Conservation (phyloP, 192 early-diverging fungal species). For the Rhizophagus sp. region DNA sequence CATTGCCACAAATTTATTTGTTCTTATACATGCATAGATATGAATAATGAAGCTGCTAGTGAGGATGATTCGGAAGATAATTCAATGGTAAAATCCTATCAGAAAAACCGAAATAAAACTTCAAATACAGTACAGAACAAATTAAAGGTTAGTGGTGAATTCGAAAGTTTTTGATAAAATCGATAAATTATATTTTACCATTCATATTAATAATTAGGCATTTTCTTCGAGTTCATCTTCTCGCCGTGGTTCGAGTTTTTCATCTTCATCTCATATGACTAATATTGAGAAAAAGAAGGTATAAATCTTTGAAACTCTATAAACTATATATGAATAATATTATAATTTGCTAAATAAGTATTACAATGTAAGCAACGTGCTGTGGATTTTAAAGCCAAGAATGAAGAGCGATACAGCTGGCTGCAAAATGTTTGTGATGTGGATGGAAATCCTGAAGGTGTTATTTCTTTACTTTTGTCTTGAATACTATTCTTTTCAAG, state of each 20-base stretch:
- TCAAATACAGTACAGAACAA: background rate
- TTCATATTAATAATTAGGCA: background rate
- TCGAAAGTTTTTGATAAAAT: background rate
- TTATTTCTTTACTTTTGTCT: background rate
- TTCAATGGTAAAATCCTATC: background rate
- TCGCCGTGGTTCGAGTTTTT: background rate
- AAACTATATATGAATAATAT: background rate
- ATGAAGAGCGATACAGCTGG: conserved; percentile 90
- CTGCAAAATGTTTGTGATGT: conserved; percentile 81
- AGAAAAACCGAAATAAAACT: background rate
- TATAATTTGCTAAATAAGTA: background rate
- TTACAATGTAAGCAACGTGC: conserved; percentile 9
- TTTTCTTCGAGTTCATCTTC: conserved; percentile 13
- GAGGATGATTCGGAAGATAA: background rate
- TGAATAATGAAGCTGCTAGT: background rate
- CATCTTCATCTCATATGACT: conserved; percentile 6
- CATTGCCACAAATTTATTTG: background rate
- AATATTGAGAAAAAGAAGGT: conserved; percentile 25
- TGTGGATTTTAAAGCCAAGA: conserved; percentile 48
- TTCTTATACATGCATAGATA: background rate
- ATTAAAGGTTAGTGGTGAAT: background rate
- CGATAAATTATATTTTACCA: background rate
- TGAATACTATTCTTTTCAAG: background rate
- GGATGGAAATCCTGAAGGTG: conserved; percentile 63
- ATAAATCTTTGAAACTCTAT: background rate